These are phyloP conservation scores for Yamadazyma taylorii DNA, from an alignment of 1,139 yeast species.

Conservation along the genomic window DNA sequence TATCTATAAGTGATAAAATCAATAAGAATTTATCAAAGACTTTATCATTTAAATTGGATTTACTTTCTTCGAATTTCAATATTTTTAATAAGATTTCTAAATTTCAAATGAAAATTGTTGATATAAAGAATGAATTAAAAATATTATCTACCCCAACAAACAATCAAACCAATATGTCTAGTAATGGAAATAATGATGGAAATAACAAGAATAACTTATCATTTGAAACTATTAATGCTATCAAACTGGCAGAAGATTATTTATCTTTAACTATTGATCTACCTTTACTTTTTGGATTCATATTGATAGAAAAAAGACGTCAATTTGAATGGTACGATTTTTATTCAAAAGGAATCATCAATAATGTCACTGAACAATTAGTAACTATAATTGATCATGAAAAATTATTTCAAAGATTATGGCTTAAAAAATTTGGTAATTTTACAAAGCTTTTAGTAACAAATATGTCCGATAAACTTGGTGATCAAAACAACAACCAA, in stretches of 20 bases:
- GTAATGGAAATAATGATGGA: constrained; percentile 1
- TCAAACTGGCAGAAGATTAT: constrained; percentile 45
- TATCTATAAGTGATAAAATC: constrained; percentile 2
- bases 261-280: constrained; percentile 64
- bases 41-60: constrained; percentile 25
- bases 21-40: constrained; percentile 7
- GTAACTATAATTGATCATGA: constrained; percentile 63
- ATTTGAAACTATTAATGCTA: constrained; percentile 26
- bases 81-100: constrained; percentile 36
- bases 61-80: constrained; percentile 23
- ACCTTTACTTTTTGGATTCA: constrained; percentile 79
- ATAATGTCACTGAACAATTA: constrained; percentile 58
- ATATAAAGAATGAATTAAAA: constrained; percentile 31
- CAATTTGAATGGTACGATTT: constrained; percentile 66
- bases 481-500: constrained; percentile 8
- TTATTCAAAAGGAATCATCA: constrained; percentile 50
- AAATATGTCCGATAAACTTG: constrained; percentile 5
- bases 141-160: constrained; percentile 17
- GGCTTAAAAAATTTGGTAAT: constrained; percentile 63
- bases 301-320: constrained; percentile 67
- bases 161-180: too few species aligned
- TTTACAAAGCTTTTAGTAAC: constrained; percentile 36
- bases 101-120: constrained; percentile 42
- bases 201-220: constrained; percentile 1
- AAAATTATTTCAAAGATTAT: constrained; percentile 51